These are phyloP conservation scores for Didymella pomorum DNA, from an alignment of 2,329 filamentous ascomycete genomes.

Conservation along the genomic window DNA sequence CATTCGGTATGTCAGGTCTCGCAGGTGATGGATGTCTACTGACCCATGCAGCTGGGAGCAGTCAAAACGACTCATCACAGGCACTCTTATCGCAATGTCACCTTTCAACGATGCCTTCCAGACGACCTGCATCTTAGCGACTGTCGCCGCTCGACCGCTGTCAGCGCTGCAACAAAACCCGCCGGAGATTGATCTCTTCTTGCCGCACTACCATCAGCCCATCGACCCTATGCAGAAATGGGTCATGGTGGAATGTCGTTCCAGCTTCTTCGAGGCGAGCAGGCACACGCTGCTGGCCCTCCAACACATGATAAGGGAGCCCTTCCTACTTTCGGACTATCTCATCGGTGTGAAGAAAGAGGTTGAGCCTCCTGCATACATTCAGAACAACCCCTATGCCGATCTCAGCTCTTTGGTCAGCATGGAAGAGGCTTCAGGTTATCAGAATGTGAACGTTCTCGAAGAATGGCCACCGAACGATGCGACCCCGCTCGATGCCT, in stretches of 20 bases:
- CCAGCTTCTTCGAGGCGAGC: slow-evolving; percentile 78
- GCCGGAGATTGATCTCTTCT: slow-evolving; percentile 78
- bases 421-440: slow-evolving; percentile 46
- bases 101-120: slow-evolving; percentile 68
- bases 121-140: slow-evolving; percentile 71
- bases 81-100: slow-evolving; percentile 64
- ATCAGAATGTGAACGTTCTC: slow-evolving; percentile 63
- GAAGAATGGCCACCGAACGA: slow-evolving; percentile 61
- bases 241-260: slow-evolving; percentile 79
- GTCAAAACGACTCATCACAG: slow-evolving; percentile 64
- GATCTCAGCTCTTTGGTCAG: slow-evolving; percentile 60
- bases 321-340: slow-evolving; percentile 70
- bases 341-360: slow-evolving; percentile 60
- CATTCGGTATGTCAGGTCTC: slow-evolving; percentile 56
- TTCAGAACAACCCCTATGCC: slow-evolving; percentile 58
- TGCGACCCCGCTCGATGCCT: slow-evolving; percentile 67
- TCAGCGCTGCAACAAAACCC: slow-evolving; percentile 69
- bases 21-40: not conserved
- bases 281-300: slow-evolving; percentile 76
- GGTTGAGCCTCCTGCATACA: slow-evolving; percentile 61
- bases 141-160: slow-evolving; percentile 74
- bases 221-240: slow-evolving; percentile 75
- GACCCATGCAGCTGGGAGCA: slow-evolving; percentile 62
- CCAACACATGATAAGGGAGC: slow-evolving; percentile 69
- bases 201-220: slow-evolving; percentile 68